Conservation (phyloP, 306 rosid genomes). For the Trifolium pratense region DNA sequence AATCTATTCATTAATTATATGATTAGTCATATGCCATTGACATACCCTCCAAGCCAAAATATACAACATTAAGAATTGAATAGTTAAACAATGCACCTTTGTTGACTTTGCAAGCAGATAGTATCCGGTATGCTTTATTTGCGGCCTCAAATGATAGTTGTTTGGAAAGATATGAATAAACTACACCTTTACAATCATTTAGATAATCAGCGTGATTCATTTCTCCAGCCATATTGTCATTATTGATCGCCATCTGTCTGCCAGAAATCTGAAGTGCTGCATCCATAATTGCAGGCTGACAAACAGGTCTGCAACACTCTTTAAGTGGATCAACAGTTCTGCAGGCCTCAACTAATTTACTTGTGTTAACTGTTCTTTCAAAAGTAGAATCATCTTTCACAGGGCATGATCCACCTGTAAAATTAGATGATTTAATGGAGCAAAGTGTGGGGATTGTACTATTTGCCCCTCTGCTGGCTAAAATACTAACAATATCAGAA, state of each 20-base stretch:
- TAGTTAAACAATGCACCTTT: constrained; percentile 61
- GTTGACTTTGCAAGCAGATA: constrained; percentile 96
- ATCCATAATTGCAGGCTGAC: constrained; percentile 90
- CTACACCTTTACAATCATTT: constrained; percentile 92
- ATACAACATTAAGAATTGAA: constrained; percentile 15
- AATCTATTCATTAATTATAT: constrained; percentile 11
- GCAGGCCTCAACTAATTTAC: constrained; percentile 89
- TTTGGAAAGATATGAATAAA: constrained; percentile 83
- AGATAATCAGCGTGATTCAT: constrained; percentile 65
- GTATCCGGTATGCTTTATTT: constrained; percentile 76
- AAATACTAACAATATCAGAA: constrained; percentile 76
- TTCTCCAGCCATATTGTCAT: constrained; percentile 61
- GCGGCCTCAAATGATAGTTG: constrained; percentile 67
- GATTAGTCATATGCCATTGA: constrained; percentile 2
- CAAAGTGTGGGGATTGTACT: constrained; percentile 72
- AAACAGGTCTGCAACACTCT: constrained; percentile 96
- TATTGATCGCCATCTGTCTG: constrained; percentile 54
- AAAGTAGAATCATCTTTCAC: constrained; percentile 75
- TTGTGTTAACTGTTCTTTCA: constrained; percentile 79
- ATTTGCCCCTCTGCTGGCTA: constrained; percentile 89
- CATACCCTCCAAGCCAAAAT: constrained; percentile 20
- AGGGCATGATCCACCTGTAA: constrained; percentile 92
- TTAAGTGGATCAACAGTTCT: constrained; percentile 86
- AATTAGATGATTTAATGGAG: constrained; percentile 75
- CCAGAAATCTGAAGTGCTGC: constrained; percentile 90